Conservation (phyloP, 345 rosid species). For the Populus davidiana region DNA sequence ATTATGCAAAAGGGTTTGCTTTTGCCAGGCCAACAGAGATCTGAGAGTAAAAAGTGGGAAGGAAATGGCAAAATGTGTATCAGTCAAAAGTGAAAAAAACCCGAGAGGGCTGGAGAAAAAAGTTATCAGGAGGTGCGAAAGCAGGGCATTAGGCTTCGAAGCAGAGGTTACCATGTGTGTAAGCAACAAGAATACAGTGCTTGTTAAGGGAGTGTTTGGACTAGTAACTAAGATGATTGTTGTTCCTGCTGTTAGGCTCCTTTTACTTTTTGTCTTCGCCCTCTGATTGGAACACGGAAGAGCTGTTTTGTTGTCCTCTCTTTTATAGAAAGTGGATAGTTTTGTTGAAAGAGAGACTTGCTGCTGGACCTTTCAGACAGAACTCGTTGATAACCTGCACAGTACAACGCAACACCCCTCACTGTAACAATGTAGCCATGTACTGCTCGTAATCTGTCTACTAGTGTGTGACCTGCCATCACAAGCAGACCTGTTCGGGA, state of each 20-base stretch:
- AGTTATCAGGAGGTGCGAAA: background rate
- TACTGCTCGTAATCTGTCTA: no score
- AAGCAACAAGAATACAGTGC: background rate
- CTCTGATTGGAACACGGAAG: background rate
- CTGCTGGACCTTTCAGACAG: no score
- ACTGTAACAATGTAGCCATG: no score
- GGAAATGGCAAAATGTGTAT: background rate
- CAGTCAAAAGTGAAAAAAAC: background rate
- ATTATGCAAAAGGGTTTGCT: constrained; percentile 13
- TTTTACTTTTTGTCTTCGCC: background rate
- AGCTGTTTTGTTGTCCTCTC: background rate
- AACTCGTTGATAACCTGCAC: no score
- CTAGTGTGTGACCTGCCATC: no score
- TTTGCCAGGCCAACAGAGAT: background rate
- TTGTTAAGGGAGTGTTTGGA: background rate
- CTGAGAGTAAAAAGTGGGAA: background rate
- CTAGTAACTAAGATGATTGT: background rate
- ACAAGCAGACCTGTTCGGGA: no score
- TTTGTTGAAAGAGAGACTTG: no score
- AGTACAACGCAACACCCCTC: no score
- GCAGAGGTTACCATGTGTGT: background rate
- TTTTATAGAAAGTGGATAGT: background rate
- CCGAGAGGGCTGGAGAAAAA: background rate
- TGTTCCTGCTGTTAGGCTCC: background rate
- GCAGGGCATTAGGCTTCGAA: background rate